Evolutionary conservation across 139 green algal genomes (phyloP).

Genomic region (Zygnema cylindricum): DNA sequence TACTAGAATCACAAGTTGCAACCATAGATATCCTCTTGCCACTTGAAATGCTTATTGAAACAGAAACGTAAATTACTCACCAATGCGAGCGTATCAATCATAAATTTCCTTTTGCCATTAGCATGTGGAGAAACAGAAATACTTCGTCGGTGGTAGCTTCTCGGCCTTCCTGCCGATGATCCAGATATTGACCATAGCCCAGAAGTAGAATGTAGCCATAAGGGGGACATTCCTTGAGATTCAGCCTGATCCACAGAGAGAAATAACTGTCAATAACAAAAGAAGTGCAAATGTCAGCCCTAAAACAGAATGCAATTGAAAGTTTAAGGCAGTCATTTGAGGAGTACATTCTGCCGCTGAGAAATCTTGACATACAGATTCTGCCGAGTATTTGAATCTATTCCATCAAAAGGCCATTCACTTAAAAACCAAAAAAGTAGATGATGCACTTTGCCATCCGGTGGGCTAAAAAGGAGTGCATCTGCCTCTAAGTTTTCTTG

Average conservation of each 20-base stretch:
- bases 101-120: constrained; percentile 20
- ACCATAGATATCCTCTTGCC: no score
- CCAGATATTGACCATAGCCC: not conserved
- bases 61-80: not conserved
- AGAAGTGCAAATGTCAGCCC: not conserved
- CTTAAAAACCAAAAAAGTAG: not conserved
- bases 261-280: not conserved
- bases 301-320: not conserved
- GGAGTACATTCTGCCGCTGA: not conserved
- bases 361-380: not conserved
- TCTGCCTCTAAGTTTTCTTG: no score
- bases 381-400: no score
- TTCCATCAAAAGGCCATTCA: not conserved
- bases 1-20: no score
- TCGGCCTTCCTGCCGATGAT: not conserved
- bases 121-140: not conserved
- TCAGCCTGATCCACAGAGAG: not conserved
- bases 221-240: not conserved
- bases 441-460: not conserved
- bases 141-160: not conserved
- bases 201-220: not conserved
- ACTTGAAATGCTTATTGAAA: constrained; percentile 8
- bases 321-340: not conserved
- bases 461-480: not conserved
- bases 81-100: constrained; percentile 48